Base-by-base conservation (phyloP, 176 grass and related monocot species). In the Olyra latifolia region DNA sequence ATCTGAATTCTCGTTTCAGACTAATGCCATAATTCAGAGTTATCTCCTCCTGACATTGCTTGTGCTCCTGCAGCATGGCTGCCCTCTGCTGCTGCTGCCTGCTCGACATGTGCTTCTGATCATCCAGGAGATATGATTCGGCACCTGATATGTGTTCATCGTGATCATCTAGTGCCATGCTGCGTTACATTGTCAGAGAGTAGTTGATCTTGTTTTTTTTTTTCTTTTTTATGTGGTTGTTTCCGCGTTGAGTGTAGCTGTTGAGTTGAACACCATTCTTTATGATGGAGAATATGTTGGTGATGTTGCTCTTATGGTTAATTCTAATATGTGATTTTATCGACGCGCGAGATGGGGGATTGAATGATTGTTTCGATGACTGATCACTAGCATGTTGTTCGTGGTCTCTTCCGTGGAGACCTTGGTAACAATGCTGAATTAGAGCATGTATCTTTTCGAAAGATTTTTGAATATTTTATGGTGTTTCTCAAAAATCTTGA, bases 81-180 rank as follows among this genome's bases (percentile, higher is more conserved):
- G 83, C 83, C 47, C 35, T 85, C 58, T 85, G 83, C 67, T 85
- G 83, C 57, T 85, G 83, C 83, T 85, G 83, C 75, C n/a, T 85
- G 56, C 83, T 85, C 1, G 83, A 85, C 57, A 72, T 72, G 75
- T 80, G 78, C 78, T 80, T 80, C 78, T 80, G 78, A 80, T 15
- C 8, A 60, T 5, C 32, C 12, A 41, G 38, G 14, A 75, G 4
- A 27, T 5, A 4, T 35, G 1, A 35, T 35, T 35, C 32, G 53
- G 20, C 8, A 19, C 16, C 50, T 54, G 53, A 8, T 25, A 17
- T 15, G 2, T 40, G 6, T 20, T 65, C 41, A 15, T 27, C 23
- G 5, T 15, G 66, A 47, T 70, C 23, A 10, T 1, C 2, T 35
- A 3, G 32, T 48, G 67, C 0, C 43, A 29, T 28, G 14, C 6